Base-by-base conservation (phyloP, 345 rosid species). In the Adansonia digitata region DNA sequence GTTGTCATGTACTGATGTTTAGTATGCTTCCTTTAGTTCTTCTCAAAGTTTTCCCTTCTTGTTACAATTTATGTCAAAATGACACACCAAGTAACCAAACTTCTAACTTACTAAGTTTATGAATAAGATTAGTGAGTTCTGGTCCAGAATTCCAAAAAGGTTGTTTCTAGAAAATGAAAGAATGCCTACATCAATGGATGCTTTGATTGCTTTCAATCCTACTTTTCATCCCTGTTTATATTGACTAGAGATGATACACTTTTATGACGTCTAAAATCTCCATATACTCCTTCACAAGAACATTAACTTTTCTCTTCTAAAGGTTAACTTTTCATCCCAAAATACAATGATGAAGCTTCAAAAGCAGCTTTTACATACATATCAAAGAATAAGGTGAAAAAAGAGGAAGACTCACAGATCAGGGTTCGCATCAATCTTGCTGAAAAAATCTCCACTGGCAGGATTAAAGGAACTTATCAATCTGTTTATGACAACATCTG, bases 401-500 rank as follows among this genome's bases (percentile, higher is more conserved):
- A 18, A 67, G 67, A 0, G 12, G 60, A 18, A 49, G 69, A 88
- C 98, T 95, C 82, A 93, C 98, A 95, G 81, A 82, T 93, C 98
- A 69, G 98, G 99, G 77, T 95, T 93, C 31, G 97, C 92, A 78
- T 89, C 92, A 43, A 89, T 93, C 86, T 93, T 95, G 85, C 78
- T 85, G 87, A 88, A 95, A 80, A 95, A 93, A 82, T 91, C 91
- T 17, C 91, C 98, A 75, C 80, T 77, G 5, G 77, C 71, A 22
- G 97, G 97, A 79, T 83, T 83, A 51, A 95, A 77, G 7, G 98
- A 93, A 82, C 91, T 89, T 81, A 91, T 76, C 82, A 93, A 62
- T 84, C 98, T 87, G 84, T 88, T 91, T 64, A 90, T 9, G 46
- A 95, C 97, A 82, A 89, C 71, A 61, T 93, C 97, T 1, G 99